A percentile compares a stretch with the other conserved stretches of the same genome.
phyloP scores from a whole-genome alignment of 805 yeast species.

The Lipomyces kockii region DNA sequence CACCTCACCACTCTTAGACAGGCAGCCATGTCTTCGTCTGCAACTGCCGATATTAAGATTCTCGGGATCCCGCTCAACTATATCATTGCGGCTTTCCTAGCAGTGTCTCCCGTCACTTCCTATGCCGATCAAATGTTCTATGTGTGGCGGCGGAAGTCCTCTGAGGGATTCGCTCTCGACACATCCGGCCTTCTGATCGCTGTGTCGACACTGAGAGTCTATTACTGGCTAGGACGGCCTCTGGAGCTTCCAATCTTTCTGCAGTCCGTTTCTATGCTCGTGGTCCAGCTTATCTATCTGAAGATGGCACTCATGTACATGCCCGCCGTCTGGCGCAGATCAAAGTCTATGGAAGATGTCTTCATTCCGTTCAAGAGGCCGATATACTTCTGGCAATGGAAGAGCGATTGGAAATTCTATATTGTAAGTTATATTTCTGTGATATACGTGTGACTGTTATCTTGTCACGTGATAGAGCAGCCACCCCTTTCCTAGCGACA shows the following conservation, averaged over 20 bases:
- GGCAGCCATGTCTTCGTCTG: conserved; percentile 19
- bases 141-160: conserved; percentile 64
- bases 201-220: conserved; percentile 72
- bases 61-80: conserved; percentile 57
- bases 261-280: conserved; percentile 85
- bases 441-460: background rate
- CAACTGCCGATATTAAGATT: conserved; percentile 50
- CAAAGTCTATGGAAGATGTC: conserved; percentile 22
- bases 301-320: conserved; percentile 58
- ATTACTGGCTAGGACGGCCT: conserved; percentile 78
- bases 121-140: conserved; percentile 81
- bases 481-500: background rate
- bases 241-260: conserved; percentile 78
- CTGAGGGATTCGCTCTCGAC: conserved; percentile 86
- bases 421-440: conserved; percentile 16
- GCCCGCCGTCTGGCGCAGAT: conserved; percentile 35
- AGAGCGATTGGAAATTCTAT: conserved; percentile 56
- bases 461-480: conserved; percentile 9
- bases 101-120: conserved; percentile 82
- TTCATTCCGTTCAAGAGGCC: conserved; percentile 51
- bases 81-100: conserved; percentile 65
- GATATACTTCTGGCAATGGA: conserved; percentile 86
- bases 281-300: conserved; percentile 69
- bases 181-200: conserved; percentile 90
- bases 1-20: background rate